Base-by-base conservation (phyloP, 2,329 filamentous ascomycete species). In the Leptographium galeiforme region DNA sequence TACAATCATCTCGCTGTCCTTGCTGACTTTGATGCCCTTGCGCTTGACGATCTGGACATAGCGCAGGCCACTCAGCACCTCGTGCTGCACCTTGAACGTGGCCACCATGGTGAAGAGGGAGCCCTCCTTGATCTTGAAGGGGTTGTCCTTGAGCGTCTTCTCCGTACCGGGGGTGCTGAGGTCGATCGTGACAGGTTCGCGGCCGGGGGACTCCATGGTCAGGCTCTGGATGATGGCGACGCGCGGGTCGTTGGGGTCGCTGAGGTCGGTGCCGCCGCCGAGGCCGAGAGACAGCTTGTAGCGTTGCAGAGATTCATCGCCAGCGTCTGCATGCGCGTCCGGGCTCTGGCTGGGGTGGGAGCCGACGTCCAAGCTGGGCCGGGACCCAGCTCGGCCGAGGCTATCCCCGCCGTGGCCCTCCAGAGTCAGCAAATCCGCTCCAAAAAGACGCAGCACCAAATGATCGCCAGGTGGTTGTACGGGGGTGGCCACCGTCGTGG, bases 1-100 rank as follows among this genome's bases (percentile, higher is more conserved):
- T 70, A 93, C 89, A 78, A 98, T 86, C 93, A 98, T 98, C 75
- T 97, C 91, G 63, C 94, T 87, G 64, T 93, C 86, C 80, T 96
- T 98, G 74, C 85, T 87, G 57, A 91, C 81, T 56, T 81, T 81
- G 67, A 97, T 78, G 53, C 87, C 87, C 76, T 89, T 89, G 62
- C 90, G 79, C 78, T 93, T 95, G 58, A 96, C 87, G 43, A 89
- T 79, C 73, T 98, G 93, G 55, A 98, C 80, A 69, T 97, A 98
- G 74, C 96, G 94, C 66, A 98, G 73, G 47, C 93, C 93, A 62
- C 87, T 93, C 53, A 97, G 79, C 60, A 98, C 91, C 71, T 97
- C 87, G 68, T 96, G 89, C 76, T 98, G 89, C 47, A 98, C 93
- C 73, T 90, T 86, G 78, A 97, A 98, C 57, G 81, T 81, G 55